A percentile compares a stretch with the other conserved stretches of the same genome.
Conservation (phyloP, 176 grass and related monocot species). For the Zoysia japonica region DNA sequence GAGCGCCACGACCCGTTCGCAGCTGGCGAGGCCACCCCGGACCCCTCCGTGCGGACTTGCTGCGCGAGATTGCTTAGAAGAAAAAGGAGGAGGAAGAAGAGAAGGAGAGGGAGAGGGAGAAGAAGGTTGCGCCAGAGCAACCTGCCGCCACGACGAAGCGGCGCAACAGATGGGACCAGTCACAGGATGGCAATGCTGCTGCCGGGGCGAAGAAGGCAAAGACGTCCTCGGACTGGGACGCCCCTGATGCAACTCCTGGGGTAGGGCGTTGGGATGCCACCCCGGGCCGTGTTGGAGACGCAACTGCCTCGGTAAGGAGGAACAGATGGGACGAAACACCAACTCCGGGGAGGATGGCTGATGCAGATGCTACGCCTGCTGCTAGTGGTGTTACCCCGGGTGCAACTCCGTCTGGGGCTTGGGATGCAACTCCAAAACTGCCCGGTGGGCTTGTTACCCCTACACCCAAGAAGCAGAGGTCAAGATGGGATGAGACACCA, state of each 20-base stretch:
- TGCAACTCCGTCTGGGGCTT: slow-evolving; percentile 80
- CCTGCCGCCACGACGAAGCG: slow-evolving; percentile 51
- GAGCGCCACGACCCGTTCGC: slow-evolving; percentile 91
- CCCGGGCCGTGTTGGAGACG: slow-evolving; percentile 72
- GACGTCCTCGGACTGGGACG: slow-evolving; percentile 79
- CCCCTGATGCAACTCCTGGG: slow-evolving; percentile 85
- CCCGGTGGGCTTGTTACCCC: slow-evolving; percentile 77
- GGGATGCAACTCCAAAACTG: slow-evolving; percentile 94
- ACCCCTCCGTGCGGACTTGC: slow-evolving; percentile 64
- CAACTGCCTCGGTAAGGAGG: slow-evolving; percentile 69
- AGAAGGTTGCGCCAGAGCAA: slow-evolving; percentile 41
- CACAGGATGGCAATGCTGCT: slow-evolving; percentile 61
- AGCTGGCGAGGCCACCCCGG: slow-evolving; percentile 76
- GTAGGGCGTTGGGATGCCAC: slow-evolving; percentile 85
- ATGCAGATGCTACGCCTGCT: slow-evolving; percentile 85
- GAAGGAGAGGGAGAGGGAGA: slow-evolving; percentile 64
- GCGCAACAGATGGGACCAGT: slow-evolving; percentile 97
- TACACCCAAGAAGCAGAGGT: slow-evolving; percentile 91
- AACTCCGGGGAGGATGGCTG: slow-evolving; percentile 77
- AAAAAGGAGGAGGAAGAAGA: slow-evolving; percentile 87
- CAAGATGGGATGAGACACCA: slow-evolving; percentile 94
- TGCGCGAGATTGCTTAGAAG: slow-evolving; percentile 76
- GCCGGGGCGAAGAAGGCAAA: slow-evolving; percentile 64
- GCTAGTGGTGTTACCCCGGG: slow-evolving; percentile 72
- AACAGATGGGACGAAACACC: slow-evolving; percentile 99